Percentiles rank a stretch among this genome's conserved stretches.
Evolutionary conservation across 352 stramenopile genomes (phyloP).

Genomic region (Phytophthora rubi): DNA sequence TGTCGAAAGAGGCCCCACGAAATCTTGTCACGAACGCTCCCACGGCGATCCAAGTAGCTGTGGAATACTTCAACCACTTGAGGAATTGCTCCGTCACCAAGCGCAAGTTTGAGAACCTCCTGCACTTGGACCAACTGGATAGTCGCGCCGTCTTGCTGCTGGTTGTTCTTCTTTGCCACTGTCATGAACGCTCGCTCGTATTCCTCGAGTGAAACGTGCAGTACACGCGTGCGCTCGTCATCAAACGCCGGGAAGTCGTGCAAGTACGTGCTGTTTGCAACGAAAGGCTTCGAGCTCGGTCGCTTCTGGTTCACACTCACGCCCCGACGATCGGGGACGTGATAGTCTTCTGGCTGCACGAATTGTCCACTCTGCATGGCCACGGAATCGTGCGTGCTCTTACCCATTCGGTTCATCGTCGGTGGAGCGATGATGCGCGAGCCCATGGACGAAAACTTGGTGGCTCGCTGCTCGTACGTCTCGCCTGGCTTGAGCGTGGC

Average conservation of each 20-base stretch:
- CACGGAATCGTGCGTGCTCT: constrained; percentile 61
- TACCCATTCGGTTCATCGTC: constrained; percentile 64
- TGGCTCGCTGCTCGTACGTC: constrained; percentile 63
- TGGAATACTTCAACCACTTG: constrained; percentile 54
- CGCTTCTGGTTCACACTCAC: constrained; percentile 54
- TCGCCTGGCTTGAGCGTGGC: constrained; percentile 81
- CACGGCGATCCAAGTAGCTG: constrained; percentile 53
- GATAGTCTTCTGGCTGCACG: constrained; percentile 68
- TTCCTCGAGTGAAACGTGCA: constrained; percentile 36
- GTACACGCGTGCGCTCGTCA: constrained; percentile 48
- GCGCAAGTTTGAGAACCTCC: constrained; percentile 49
- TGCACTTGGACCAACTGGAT: constrained; percentile 60
- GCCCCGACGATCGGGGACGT: constrained; percentile 61
- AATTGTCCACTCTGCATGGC: constrained; percentile 45
- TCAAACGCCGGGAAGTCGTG: constrained; percentile 69
- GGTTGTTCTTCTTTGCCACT: constrained; percentile 32
- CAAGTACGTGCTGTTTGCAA: constrained; percentile 67
- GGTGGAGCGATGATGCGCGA: constrained; percentile 67
- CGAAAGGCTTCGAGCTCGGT: constrained; percentile 55
- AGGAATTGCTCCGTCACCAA: constrained; percentile 38
- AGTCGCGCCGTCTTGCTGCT: constrained; percentile 40
- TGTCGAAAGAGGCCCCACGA: constrained; percentile 56
- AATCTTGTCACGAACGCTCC: constrained; percentile 48
- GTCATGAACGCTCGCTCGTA: constrained; percentile 61
- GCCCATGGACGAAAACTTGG: constrained; percentile 83